Evolutionary conservation across 2,329 filamentous ascomycete genomes (phyloP), one percentile per base, ranked within the genome.

Genomic region (Zasmidium angulare): DNA sequence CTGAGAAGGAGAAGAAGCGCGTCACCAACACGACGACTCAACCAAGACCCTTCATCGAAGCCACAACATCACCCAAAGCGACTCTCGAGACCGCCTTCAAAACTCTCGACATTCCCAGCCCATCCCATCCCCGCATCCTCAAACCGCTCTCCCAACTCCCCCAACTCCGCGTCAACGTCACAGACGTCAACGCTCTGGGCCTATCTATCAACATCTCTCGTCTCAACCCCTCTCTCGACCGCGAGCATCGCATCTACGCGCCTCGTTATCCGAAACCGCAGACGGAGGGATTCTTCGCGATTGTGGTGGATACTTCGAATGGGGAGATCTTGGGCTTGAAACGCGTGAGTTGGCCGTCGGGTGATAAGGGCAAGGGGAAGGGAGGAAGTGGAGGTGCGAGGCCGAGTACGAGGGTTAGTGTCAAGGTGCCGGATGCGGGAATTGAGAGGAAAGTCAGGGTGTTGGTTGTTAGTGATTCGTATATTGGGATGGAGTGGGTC

Each of bases 241-340:
- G 81, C 9, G 89, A 92, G 1, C 87, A 85, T 51, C 85, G 89
- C 61, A 89, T 97, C 71, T 96, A 88, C 68, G 91, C 95, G 0
- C 93, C 96, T 2, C 84, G 85, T 21, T 98, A 96, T 77, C 93
- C 93, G 1, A 99, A 99, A 76, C 87, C 92, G 17, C 95, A 99
- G 75, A 95, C 87, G 0, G 95, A 99, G 71, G 93, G 93, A 0
- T 98, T 88, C 84, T 98, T 99, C 74, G 85, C 95, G 14, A 72
- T 98, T 21, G 82, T 96, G 0, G 88, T 86, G 6, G 86, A 89
- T 67, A 69, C 84, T 1, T 79, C 78, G 0, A 83, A 77, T 6
- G 91, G 93, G 60, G 91, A 97, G 66, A 82, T 98, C 43, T 76
- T 96, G 2, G 93, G 89, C 2, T 80, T 99, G 63, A 98, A 96